Evolutionary conservation across 441 rosid species (phyloP).

Genomic region (Pelargonium australe): DNA sequence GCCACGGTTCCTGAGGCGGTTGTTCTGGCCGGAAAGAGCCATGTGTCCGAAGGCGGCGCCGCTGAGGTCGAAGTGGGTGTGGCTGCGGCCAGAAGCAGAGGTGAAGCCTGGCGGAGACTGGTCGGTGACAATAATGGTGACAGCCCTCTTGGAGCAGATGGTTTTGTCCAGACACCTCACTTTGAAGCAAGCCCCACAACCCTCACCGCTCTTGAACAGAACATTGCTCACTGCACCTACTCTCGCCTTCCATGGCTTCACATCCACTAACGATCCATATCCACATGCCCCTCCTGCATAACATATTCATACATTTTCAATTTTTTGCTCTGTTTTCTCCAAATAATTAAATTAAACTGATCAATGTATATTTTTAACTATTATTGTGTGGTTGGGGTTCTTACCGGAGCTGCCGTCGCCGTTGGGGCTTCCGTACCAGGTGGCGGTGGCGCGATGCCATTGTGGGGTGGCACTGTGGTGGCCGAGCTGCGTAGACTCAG

Average conservation of each 20-base stretch:
- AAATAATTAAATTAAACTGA: neutral
- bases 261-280: slow-evolving; percentile 78
- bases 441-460: slow-evolving; percentile 84
- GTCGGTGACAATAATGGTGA: slow-evolving; percentile 76
- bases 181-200: slow-evolving; percentile 88
- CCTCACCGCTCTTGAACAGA: slow-evolving; percentile 76
- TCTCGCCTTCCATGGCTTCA: slow-evolving; percentile 69
- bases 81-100: slow-evolving; percentile 44
- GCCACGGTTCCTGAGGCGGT: slow-evolving; percentile 77
- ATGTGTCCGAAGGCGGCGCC: slow-evolving; percentile 88
- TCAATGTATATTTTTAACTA: neutral
- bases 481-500: slow-evolving; percentile 23
- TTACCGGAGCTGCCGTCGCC: slow-evolving; percentile 93
- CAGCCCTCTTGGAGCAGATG: slow-evolving; percentile 76
- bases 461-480: slow-evolving; percentile 29
- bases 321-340: neutral
- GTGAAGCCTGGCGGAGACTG: slow-evolving; percentile 67
- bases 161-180: slow-evolving; percentile 63
- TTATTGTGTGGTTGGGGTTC: neutral
- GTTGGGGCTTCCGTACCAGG: slow-evolving; percentile 96
- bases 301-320: neutral
- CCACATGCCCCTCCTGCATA: slow-evolving; percentile 91
- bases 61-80: slow-evolving; percentile 75
- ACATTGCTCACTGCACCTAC: slow-evolving; percentile 88
- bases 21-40: slow-evolving; percentile 63